Percentiles rank a stretch among this genome's conserved stretches.
phyloP scores from a whole-genome alignment of 768 basidiomycete species.

The Termitomyces sp. region DNA sequence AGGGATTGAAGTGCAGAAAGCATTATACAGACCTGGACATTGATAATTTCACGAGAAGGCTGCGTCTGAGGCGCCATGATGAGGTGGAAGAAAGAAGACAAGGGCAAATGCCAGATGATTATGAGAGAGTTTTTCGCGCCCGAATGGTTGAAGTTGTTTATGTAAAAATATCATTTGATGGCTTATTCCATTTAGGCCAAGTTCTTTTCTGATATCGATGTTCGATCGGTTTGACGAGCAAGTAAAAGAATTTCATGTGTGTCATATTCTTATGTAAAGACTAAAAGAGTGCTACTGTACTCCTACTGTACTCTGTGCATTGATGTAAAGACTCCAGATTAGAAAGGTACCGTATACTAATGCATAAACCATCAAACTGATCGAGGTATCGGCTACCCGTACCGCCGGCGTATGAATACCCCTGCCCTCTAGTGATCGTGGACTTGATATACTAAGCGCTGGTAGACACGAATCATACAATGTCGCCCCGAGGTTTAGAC shows the following conservation, averaged over 20 bases:
- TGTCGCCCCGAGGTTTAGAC: no score
- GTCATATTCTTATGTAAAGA: no score
- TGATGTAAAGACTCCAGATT: no score
- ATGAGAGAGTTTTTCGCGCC: background rate
- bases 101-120: background rate
- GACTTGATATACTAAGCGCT: background rate
- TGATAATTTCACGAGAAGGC: conserved; percentile 3
- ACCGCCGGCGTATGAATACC: no score
- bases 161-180: background rate
- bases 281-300: no score
- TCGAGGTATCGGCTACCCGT: no score
- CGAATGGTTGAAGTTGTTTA: background rate
- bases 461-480: background rate
- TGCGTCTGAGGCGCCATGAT: background rate
- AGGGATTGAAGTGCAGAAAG: background rate
- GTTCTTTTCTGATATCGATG: no score
- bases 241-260: no score
- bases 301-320: no score
- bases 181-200: no score
- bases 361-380: background rate
- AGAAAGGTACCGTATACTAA: background rate
- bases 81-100: background rate
- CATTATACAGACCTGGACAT: background rate
- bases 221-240: no score
- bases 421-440: no score